These are phyloP conservation scores for Elasticomyces elasticus DNA, from an alignment of 495 filamentous ascomycete species.

Conservation along the genomic window DNA sequence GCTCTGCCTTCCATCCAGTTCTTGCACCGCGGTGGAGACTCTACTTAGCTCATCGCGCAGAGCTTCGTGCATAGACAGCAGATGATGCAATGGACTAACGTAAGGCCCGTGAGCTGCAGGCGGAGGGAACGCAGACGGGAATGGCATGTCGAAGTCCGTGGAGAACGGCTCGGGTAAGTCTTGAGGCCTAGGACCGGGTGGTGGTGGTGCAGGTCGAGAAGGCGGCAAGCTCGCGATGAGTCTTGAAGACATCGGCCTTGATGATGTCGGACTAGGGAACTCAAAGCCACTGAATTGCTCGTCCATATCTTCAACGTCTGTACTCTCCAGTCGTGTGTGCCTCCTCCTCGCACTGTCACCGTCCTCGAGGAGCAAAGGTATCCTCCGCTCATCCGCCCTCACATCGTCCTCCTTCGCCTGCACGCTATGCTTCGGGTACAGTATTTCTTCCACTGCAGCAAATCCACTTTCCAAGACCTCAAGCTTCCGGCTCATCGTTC, in stretches of 20 bases:
- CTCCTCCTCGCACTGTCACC: not conserved
- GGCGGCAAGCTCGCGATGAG: not conserved
- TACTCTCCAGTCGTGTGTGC: not conserved
- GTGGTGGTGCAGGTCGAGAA: not conserved
- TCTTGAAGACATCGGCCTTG: not conserved
- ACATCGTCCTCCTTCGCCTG: not conserved
- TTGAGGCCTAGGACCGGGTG: slow-evolving; percentile 1
- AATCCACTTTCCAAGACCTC: slow-evolving; percentile 49
- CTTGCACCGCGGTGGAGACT: slow-evolving; percentile 47
- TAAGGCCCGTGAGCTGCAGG: slow-evolving; percentile 17
- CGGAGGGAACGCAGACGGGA: slow-evolving; percentile 8
- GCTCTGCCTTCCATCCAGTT: slow-evolving; percentile 54
- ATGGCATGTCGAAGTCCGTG: slow-evolving; percentile 9
- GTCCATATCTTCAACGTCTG: not conserved
- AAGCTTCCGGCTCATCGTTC: slow-evolving; percentile 47
- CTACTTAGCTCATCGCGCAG: slow-evolving; percentile 54
- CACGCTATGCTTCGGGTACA: slow-evolving; percentile 20
- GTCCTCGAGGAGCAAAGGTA: not conserved
- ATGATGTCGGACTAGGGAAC: no score
- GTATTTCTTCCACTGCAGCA: slow-evolving; percentile 36
- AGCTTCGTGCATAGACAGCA: slow-evolving; percentile 58
- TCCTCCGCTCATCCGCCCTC: not conserved
- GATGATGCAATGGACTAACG: slow-evolving; percentile 38
- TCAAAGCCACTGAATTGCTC: not conserved
- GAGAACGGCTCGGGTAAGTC: slow-evolving; percentile 8